A percentile compares a stretch with the other conserved stretches of the same genome.
These are phyloP conservation scores for Lanmaoa rubissima DNA, from an alignment of 768 basidiomycete species.

Conservation along the genomic window DNA sequence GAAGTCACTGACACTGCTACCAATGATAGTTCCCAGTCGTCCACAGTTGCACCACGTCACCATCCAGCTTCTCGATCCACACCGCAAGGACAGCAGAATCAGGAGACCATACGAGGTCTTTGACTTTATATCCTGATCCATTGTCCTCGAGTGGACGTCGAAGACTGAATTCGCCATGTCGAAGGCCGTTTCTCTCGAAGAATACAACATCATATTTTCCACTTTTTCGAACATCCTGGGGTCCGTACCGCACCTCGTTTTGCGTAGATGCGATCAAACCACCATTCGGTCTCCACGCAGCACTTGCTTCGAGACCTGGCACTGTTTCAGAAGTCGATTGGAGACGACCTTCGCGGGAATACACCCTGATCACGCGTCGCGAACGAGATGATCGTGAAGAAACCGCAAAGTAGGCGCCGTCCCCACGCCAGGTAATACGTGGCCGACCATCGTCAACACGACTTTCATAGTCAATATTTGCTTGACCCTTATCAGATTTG, in stretches of 20 bases:
- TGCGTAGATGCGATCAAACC: constrained; percentile 82
- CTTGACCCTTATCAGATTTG: constrained; percentile 51
- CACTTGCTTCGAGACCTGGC: constrained; percentile 73
- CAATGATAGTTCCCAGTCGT: constrained; percentile 94
- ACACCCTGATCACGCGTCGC: constrained; percentile 29
- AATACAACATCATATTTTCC: constrained; percentile 86
- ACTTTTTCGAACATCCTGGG: constrained; percentile 62
- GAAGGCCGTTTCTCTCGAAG: constrained; percentile 91
- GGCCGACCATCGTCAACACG: constrained; percentile 71
- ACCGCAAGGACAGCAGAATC: constrained; percentile 84
- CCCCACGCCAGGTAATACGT: constrained; percentile 91
- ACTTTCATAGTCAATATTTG: constrained; percentile 46
- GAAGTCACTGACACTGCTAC: constrained; percentile 35
- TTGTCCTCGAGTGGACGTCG: constrained; percentile 35
- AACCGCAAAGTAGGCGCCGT: constrained; percentile 85
- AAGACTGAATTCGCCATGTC: constrained; percentile 86
- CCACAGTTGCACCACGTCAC: constrained; percentile 92
- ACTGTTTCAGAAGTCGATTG: constrained; percentile 85
- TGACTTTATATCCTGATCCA: constrained; percentile 68
- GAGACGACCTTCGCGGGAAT: constrained; percentile 52
- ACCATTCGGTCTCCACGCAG: constrained; percentile 88
- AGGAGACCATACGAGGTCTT: constrained; percentile 80
- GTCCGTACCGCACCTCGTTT: constrained; percentile 69
- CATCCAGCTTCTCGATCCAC: constrained; percentile 71
- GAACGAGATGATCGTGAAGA: constrained; percentile 59